These are phyloP conservation scores for Fragilaria crotonensis DNA, from an alignment of 108 stramenopile species.

Conservation along the genomic window DNA sequence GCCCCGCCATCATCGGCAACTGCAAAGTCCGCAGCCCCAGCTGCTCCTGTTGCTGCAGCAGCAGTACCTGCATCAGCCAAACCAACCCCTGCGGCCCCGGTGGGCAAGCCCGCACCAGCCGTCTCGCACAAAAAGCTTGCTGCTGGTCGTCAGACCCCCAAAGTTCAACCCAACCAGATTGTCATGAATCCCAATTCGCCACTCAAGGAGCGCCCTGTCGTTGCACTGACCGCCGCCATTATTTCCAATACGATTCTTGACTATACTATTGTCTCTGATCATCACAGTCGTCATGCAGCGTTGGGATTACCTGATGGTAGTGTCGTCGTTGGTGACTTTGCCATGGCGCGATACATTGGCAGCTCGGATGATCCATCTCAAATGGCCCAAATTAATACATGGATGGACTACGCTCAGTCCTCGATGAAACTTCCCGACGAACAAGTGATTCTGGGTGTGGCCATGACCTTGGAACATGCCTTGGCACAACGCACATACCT, in stretches of 20 bases:
- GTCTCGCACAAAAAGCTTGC: background rate
- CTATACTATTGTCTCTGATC: slow-evolving; percentile 56
- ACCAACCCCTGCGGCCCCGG: background rate
- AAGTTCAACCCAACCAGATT: slow-evolving; percentile 50
- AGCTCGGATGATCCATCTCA: slow-evolving; percentile 6
- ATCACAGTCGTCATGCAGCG: slow-evolving; percentile 33
- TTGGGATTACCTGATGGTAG: slow-evolving; percentile 34
- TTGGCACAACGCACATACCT: slow-evolving; percentile 54
- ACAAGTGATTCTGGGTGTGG: slow-evolving; percentile 44
- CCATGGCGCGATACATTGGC: slow-evolving; percentile 63
- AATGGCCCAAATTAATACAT: slow-evolving; percentile 71
- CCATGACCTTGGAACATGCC: slow-evolving; percentile 64
- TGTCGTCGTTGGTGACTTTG: slow-evolving; percentile 55
- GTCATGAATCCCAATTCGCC: slow-evolving; percentile 72
- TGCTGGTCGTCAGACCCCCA: slow-evolving; percentile 7
- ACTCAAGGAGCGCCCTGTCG: slow-evolving; percentile 63
- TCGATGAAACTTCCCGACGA: slow-evolving; percentile 41
- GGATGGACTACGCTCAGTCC: slow-evolving; percentile 83
- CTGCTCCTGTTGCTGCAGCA: background rate
- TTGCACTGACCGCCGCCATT: slow-evolving; percentile 59
- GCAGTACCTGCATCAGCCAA: slow-evolving; percentile 1
- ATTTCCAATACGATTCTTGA: slow-evolving; percentile 61
- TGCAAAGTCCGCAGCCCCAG: background rate
- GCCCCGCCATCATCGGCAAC: slow-evolving; percentile 1
- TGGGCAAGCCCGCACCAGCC: background rate